Evolutionary conservation across 2,329 filamentous ascomycete genomes (phyloP).

Genomic region (Ophiostoma pallidulum): DNA sequence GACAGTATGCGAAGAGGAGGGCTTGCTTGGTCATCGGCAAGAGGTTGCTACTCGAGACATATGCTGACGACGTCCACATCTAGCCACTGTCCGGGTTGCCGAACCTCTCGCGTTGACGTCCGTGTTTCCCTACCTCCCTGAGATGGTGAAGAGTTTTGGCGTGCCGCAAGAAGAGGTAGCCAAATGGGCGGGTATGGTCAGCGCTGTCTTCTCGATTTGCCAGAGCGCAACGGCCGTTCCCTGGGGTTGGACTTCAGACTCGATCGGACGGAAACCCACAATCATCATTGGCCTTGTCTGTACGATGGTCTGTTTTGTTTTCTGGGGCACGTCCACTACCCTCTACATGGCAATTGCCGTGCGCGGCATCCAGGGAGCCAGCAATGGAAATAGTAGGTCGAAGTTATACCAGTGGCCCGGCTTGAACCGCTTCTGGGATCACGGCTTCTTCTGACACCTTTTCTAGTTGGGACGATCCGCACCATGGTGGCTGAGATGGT

Average conservation of each 20-base stretch:
- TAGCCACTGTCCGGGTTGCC: slow-evolving; percentile 69
- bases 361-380: slow-evolving; percentile 68
- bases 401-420: no score
- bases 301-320: slow-evolving; percentile 71
- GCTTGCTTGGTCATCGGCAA: no score
- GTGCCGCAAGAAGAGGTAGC: slow-evolving; percentile 62
- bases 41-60: no score
- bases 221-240: slow-evolving; percentile 63
- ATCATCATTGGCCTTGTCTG: slow-evolving; percentile 64
- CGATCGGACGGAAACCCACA: slow-evolving; percentile 69
- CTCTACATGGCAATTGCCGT: slow-evolving; percentile 71
- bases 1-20: no score
- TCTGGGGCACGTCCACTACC: slow-evolving; percentile 76
- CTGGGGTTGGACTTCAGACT: slow-evolving; percentile 71
- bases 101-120: slow-evolving; percentile 66
- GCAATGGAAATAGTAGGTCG: slow-evolving; percentile 69
- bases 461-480: slow-evolving; percentile 73
- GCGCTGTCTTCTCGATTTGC: slow-evolving; percentile 60
- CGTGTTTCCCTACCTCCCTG: slow-evolving; percentile 61
- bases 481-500: slow-evolving; percentile 93
- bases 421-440: no score
- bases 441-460: no score
- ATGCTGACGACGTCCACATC: not conserved
- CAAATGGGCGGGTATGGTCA: slow-evolving; percentile 69
- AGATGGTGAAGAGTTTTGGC: slow-evolving; percentile 76